Percentiles rank a stretch among this genome's conserved stretches.
Conservation (phyloP, 2,329 filamentous ascomycete species). For the Nemania sp. region DNA sequence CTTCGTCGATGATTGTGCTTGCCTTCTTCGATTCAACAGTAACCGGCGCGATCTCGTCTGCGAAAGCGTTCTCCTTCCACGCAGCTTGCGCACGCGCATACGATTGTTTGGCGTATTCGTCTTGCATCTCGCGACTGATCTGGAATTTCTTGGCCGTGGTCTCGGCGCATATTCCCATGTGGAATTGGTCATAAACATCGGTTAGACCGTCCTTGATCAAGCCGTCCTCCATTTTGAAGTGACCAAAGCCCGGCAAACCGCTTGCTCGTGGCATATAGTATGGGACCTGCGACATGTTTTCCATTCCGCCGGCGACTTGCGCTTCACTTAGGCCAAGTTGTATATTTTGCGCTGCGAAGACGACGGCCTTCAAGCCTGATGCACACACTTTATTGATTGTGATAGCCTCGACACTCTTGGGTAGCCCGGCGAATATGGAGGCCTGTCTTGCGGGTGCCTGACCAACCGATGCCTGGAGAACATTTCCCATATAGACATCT, state of each 20-base stretch:
- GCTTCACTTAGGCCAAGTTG: constrained; percentile 87
- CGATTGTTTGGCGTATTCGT: constrained; percentile 84
- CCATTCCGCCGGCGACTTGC: constrained; percentile 93
- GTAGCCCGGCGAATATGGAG: constrained; percentile 81
- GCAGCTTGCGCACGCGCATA: constrained; percentile 90
- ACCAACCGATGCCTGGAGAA: constrained; percentile 79
- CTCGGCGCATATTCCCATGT: constrained; percentile 98
- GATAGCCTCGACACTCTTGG: constrained; percentile 78
- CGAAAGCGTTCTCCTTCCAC: constrained; percentile 81
- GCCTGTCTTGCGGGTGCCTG: constrained; percentile 94
- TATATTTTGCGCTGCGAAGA: constrained; percentile 89
- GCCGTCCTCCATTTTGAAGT: constrained; percentile 86
- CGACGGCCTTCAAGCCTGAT: constrained; percentile 90
- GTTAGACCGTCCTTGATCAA: constrained; percentile 93
- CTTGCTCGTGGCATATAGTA: constrained; percentile 87
- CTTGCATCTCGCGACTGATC: constrained; percentile 83
- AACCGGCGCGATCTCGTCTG: constrained; percentile 87
- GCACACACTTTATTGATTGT: constrained; percentile 99
- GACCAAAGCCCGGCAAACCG: constrained; percentile 80
- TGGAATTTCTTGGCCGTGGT: constrained; percentile 86
- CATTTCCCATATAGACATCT: constrained; percentile 97
- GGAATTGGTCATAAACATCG: constrained; percentile 95
- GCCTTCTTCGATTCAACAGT: constrained; percentile 85
- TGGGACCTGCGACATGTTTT: constrained; percentile 94
- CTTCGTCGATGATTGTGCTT: constrained; percentile 74